Conservation (phyloP, 1,139 yeast species). For the Kodamaea sp. region DNA sequence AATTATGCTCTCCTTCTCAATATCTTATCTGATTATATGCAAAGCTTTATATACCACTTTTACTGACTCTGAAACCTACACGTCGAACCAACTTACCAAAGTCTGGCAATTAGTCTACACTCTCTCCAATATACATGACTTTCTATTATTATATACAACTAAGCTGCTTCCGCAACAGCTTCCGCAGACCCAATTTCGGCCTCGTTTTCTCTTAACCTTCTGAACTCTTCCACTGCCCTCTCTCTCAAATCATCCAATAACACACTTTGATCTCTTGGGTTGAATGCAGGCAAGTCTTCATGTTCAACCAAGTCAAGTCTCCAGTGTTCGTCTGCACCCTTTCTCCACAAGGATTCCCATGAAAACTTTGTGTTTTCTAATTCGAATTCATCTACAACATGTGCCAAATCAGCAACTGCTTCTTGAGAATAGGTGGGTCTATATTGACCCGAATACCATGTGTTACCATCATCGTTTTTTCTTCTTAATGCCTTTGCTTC, state of each 20-base stretch:
- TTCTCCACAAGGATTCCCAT: conserved; percentile 88
- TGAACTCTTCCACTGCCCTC: conserved; percentile 37
- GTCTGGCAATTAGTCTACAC: too few species aligned
- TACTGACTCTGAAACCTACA: too few species aligned
- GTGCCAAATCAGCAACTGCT: conserved; percentile 81
- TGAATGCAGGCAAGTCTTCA: conserved; percentile 53
- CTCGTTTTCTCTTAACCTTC: conserved; percentile 17
- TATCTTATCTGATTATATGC: too few species aligned
- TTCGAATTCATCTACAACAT: conserved; percentile 62
- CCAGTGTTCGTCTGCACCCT: conserved; percentile 75
- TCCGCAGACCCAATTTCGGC: conserved; percentile 8
- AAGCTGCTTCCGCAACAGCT: conserved; percentile 8
- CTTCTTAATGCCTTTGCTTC: conserved; percentile 69
- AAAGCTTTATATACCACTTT: too few species aligned
- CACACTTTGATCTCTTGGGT: conserved; percentile 63
- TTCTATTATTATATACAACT: neutral
- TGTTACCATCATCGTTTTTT: conserved; percentile 71
- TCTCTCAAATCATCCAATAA: conserved; percentile 56
- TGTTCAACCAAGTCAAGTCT: conserved; percentile 53
- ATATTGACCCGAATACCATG: conserved; percentile 82
- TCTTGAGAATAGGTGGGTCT: conserved; percentile 91
- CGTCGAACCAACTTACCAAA: too few species aligned
- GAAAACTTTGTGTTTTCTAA: conserved; percentile 48
- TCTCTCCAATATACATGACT: too few species aligned
- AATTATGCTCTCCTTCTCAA: too few species aligned